Conservation (phyloP, 305 asterid genomes). For the Fraxinus xanthoxyloides region DNA sequence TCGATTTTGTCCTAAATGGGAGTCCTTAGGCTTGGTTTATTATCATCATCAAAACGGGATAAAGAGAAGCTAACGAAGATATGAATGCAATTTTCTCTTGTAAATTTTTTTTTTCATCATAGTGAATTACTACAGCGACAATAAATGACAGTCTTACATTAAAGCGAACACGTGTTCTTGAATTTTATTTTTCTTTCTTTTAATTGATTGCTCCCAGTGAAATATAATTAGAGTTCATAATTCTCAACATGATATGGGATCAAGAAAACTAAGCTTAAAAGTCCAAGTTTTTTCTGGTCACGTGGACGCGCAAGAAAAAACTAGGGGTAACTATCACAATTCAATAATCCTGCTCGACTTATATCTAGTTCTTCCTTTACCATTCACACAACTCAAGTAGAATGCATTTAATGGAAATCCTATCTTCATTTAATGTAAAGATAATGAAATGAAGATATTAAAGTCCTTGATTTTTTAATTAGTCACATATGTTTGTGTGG, state of each 20-base stretch:
- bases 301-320: not conserved
- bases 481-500: not conserved
- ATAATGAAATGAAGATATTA: no score
- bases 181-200: no score
- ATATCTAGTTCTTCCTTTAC: not conserved
- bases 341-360: not conserved
- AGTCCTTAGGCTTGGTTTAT: not conserved
- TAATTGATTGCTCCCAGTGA: no score
- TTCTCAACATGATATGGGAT: no score
- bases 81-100: not conserved
- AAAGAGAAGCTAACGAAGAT: not conserved
- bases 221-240: no score
- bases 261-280: not conserved
- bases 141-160: no score
- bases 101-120: not conserved
- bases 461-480: not conserved
- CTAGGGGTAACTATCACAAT: not conserved
- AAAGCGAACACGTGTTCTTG: no score
- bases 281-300: not conserved
- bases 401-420: not conserved
- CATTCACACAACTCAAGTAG: not conserved
- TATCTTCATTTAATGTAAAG: not conserved
- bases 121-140: no score
- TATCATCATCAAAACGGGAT: not conserved
- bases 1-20: no score